These are phyloP conservation scores for Lindgomyces ingoldianus DNA, from an alignment of 495 filamentous ascomycete genomes.

Conservation along the genomic window DNA sequence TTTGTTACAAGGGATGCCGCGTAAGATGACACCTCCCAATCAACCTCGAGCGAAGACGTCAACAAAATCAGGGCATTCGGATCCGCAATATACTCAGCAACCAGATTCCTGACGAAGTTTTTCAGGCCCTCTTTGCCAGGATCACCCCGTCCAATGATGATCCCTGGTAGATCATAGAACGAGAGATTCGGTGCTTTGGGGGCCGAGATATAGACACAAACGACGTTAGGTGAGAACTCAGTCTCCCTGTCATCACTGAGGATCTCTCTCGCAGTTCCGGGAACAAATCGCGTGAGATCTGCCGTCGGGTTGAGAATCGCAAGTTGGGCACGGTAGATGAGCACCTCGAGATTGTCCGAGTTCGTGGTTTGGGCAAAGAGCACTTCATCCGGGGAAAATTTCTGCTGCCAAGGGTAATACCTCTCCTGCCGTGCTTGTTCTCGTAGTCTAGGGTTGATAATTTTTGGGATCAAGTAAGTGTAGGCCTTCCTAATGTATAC, in stretches of 20 bases:
- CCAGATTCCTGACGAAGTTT: conserved; percentile 65
- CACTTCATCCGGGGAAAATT: conserved; percentile 45
- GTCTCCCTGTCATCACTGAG: conserved; percentile 45
- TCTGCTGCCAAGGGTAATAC: conserved; percentile 46
- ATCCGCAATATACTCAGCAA: conserved; percentile 64
- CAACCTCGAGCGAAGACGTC: conserved; percentile 67
- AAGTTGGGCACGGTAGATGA: conserved; percentile 68
- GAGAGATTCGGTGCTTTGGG: conserved; percentile 68
- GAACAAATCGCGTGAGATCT: conserved; percentile 51
- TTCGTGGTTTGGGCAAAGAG: conserved; percentile 48
- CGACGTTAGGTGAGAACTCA: conserved; percentile 76
- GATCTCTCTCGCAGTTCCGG: neutral
- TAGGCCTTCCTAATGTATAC: conserved; percentile 64
- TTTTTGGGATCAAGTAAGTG: conserved; percentile 21
- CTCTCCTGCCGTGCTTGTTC: neutral
- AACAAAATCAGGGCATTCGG: conserved; percentile 70
- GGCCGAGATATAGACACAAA: conserved; percentile 70
- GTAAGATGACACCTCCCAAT: conserved; percentile 24
- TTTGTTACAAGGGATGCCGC: neutral
- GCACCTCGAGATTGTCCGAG: conserved; percentile 57
- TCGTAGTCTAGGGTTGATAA: neutral
- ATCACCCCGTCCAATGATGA: conserved; percentile 66
- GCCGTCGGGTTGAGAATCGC: conserved; percentile 66
- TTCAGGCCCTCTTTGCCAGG: conserved; percentile 66
- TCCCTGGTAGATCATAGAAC: conserved; percentile 80